A percentile compares a stretch with the other conserved stretches of the same genome.
Evolutionary conservation across 805 yeast species (phyloP).

Genomic region (Suhomyces emberorum): DNA sequence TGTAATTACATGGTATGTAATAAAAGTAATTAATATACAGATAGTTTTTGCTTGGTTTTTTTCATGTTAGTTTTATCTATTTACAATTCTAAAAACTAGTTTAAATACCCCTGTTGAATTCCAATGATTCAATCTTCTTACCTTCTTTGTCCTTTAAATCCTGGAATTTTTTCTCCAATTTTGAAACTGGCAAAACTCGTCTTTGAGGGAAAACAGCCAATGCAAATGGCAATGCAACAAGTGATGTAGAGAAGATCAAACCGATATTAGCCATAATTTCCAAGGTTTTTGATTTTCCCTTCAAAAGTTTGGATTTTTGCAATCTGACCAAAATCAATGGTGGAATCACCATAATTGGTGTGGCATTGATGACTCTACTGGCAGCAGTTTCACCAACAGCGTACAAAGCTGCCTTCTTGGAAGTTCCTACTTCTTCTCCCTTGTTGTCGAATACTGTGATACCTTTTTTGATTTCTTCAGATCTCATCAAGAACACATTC

Average conservation of each 20-base stretch:
- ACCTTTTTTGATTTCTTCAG: conserved; percentile 87
- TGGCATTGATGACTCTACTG: conserved; percentile 90
- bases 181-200: conserved; percentile 53
- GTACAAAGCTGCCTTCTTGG: conserved; percentile 80
- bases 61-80: too few relatives aligned
- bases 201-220: conserved; percentile 94
- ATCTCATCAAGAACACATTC: conserved; percentile 94
- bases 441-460: conserved; percentile 64
- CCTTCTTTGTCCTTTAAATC: conserved; percentile 63
- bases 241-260: conserved; percentile 78
- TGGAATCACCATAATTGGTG: conserved; percentile 97
- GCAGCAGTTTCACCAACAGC: conserved; percentile 98
- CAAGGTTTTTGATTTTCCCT: conserved; percentile 60
- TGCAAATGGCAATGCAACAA: conserved; percentile 89
- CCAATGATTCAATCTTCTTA: conserved; percentile 52
- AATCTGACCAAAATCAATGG: conserved; percentile 78
- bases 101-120: conserved; percentile 92
- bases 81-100: too few relatives aligned
- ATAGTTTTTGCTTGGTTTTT: too few relatives aligned
- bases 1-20: too few relatives aligned
- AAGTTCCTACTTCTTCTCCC: conserved; percentile 61
- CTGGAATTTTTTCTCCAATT: conserved; percentile 64
- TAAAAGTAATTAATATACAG: too few relatives aligned
- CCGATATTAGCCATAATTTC: conserved; percentile 81
- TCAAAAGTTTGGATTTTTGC: conserved; percentile 62